A percentile compares a stretch with the other conserved stretches of the same genome.
phyloP scores from a whole-genome alignment of 2,329 filamentous ascomycete genomes.

The Colletotrichum eremochloae region DNA sequence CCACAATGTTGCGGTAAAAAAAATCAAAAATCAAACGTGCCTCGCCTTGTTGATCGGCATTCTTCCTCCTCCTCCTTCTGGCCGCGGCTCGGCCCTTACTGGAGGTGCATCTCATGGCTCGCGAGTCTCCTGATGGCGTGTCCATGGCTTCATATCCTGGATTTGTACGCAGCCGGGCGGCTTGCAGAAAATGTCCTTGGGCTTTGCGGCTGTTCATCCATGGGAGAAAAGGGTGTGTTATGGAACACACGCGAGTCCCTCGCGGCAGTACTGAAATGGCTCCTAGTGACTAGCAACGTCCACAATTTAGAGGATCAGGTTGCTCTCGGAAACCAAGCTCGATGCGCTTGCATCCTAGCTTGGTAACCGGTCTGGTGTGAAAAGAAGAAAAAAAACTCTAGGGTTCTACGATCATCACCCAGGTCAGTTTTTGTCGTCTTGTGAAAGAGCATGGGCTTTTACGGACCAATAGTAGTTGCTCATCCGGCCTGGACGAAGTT shows the following conservation, averaged over 20 bases:
- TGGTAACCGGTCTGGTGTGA: conserved; percentile 27
- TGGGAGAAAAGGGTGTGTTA: conserved; percentile 20
- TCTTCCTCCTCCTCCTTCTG: neutral
- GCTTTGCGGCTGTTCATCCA: conserved; percentile 26
- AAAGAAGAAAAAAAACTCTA: neutral
- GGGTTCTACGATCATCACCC: conserved; percentile 11
- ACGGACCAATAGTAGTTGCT: conserved; percentile 44
- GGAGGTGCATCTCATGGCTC: conserved; percentile 26
- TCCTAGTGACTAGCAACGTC: conserved; percentile 19
- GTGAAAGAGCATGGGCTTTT: conserved; percentile 5
- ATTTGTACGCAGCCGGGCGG: conserved; percentile 25
- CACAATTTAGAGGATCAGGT: conserved; percentile 27
- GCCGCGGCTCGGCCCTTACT: conserved; percentile 37
- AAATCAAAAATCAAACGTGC: neutral
- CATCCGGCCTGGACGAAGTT: conserved; percentile 50
- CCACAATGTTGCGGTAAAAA: neutral
- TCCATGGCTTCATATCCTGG: conserved; percentile 32
- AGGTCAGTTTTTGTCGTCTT: conserved; percentile 11
- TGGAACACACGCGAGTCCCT: conserved; percentile 29
- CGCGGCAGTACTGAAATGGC: conserved; percentile 17
- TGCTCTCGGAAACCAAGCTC: conserved; percentile 11
- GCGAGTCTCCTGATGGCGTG: conserved; percentile 20
- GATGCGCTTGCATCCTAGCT: conserved; percentile 35
- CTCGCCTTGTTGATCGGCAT: conserved; percentile 4
- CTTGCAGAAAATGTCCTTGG: conserved; percentile 21